phyloP scores from a whole-genome alignment of 2,329 filamentous ascomycete genomes.

The Xylariaceae sp. region DNA sequence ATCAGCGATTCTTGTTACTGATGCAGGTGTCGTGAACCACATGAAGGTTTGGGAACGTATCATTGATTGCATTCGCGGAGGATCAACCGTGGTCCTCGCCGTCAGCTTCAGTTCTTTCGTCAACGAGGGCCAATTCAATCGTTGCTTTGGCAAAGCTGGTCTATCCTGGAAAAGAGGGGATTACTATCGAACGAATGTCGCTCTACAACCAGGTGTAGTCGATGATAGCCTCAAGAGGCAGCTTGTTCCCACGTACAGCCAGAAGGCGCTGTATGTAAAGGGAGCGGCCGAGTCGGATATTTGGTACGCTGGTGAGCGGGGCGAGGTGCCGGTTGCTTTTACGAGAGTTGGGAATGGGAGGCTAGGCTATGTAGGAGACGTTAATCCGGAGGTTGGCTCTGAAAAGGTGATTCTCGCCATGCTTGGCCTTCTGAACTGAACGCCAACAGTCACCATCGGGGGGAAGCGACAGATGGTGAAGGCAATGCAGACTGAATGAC shows the following conservation, averaged over 20 bases:
- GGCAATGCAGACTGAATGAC: background rate
- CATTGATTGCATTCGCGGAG: constrained; percentile 11
- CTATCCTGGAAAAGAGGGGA: constrained; percentile 23
- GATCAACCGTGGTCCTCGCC: constrained; percentile 12
- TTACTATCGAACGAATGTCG: constrained; percentile 16
- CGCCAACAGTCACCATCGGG: background rate
- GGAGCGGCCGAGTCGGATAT: constrained; percentile 16
- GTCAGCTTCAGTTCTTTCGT: constrained; percentile 13
- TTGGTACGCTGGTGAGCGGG: constrained; percentile 20
- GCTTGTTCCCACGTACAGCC: constrained; percentile 23
- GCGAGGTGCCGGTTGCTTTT: constrained; percentile 23
- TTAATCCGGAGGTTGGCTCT: constrained; percentile 22
- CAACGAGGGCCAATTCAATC: constrained; percentile 17
- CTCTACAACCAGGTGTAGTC: constrained; percentile 19
- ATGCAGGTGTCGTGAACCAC: constrained; percentile 4
- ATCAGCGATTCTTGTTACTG: constrained; percentile 9
- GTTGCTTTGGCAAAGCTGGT: constrained; percentile 23
- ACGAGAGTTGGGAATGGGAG: constrained; percentile 22
- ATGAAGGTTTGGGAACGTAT: constrained; percentile 15
- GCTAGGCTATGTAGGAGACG: constrained; percentile 30
- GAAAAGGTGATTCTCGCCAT: constrained; percentile 24
- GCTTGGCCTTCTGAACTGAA: constrained; percentile 23
- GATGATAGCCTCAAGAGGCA: constrained; percentile 8
- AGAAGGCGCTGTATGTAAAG: constrained; percentile 22
- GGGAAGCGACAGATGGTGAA: background rate